Percentiles rank a stretch among this genome's conserved stretches.
phyloP scores from a whole-genome alignment of 2,329 filamentous ascomycete species.

The Aureobasidium sp. region DNA sequence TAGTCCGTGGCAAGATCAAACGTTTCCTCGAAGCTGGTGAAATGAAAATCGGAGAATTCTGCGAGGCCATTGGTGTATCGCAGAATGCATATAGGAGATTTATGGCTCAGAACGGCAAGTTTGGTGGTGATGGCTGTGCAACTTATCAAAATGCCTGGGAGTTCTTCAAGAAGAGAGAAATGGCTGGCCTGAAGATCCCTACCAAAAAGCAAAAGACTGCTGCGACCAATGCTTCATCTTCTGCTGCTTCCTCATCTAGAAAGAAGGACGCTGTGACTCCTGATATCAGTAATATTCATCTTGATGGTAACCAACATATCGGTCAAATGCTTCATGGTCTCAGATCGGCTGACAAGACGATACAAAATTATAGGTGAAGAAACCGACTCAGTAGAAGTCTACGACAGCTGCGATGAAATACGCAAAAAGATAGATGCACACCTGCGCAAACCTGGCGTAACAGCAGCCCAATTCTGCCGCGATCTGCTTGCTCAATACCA shows the following conservation, averaged over 20 bases:
- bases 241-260: not conserved
- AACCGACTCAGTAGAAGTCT: conserved; percentile 41
- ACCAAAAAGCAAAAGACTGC: conserved; percentile 32
- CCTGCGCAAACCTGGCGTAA: conserved; percentile 43
- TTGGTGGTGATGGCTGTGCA: conserved; percentile 26
- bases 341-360: not conserved
- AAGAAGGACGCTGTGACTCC: conserved; percentile 2
- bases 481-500: conserved; percentile 39
- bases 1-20: conserved; percentile 32
- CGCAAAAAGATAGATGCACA: conserved; percentile 50
- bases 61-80: conserved; percentile 32
- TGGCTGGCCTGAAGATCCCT: conserved; percentile 38
- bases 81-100: conserved; percentile 37
- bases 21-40: conserved; percentile 37
- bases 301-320: conserved; percentile 9
- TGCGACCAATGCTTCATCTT: conserved; percentile 22
- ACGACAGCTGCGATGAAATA: conserved; percentile 52
- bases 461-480: conserved; percentile 47
- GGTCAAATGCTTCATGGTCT: not conserved
- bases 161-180: conserved; percentile 47
- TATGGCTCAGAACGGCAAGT: conserved; percentile 41
- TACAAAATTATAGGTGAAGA: conserved; percentile 36
- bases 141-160: conserved; percentile 26
- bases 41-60: conserved; percentile 41
- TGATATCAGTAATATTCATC: conserved; percentile 17